These are phyloP conservation scores for Cyclostephanos tholiformis DNA, from an alignment of 108 stramenopile genomes.

Conservation along the genomic window DNA sequence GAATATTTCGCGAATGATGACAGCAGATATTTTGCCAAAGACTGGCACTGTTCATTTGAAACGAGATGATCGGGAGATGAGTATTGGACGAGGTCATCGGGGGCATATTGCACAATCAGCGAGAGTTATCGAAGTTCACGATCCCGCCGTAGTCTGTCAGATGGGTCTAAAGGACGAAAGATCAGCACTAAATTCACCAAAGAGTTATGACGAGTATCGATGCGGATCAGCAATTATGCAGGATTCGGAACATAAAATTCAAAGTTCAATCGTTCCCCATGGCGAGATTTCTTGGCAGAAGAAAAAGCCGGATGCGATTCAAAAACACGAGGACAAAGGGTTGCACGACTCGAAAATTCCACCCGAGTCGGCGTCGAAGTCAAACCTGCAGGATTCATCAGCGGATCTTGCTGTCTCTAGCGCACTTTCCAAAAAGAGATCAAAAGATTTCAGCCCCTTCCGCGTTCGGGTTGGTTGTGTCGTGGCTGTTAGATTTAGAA, in stretches of 20 bases:
- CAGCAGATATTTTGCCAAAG: neutral
- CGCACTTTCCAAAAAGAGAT: slow-evolving; percentile 2
- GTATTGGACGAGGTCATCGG: neutral
- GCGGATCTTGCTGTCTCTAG: neutral
- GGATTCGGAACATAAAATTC: neutral
- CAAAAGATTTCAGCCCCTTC: slow-evolving; percentile 66
- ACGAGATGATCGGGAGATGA: no score
- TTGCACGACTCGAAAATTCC: neutral
- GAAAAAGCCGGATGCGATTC: neutral
- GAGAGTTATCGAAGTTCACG: slow-evolving; percentile 10
- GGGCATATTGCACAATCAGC: neutral
- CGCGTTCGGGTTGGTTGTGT: slow-evolving; percentile 71
- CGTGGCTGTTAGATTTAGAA: slow-evolving; percentile 61
- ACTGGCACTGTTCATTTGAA: neutral
- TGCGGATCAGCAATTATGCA: neutral
- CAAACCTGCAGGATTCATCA: neutral
- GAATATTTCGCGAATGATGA: neutral
- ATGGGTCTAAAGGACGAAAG: neutral
- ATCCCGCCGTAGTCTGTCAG: neutral
- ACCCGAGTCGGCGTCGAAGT: neutral
- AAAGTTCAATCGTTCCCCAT: neutral
- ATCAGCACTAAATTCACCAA: neutral
- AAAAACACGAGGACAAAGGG: neutral
- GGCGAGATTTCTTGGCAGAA: neutral
- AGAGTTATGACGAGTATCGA: neutral